Conservation (phyloP, 108 stramenopile genomes). For the Pseudonitzschia delicatissima region DNA sequence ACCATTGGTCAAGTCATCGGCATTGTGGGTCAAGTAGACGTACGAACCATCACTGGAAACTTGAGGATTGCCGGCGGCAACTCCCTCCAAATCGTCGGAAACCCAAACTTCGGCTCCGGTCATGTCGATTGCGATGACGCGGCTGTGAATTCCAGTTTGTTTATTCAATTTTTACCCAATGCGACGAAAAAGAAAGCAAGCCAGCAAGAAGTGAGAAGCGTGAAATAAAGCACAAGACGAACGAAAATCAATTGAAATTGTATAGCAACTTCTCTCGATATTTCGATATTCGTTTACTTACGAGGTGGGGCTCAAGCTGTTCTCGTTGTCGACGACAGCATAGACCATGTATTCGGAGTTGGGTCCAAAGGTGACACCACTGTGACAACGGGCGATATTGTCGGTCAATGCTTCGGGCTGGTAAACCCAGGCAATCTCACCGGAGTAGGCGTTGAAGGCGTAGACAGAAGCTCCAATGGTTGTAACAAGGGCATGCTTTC, state of each 20-base stretch:
- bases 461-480: conserved; percentile 23
- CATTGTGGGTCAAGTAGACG: conserved; percentile 47
- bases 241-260: not conserved
- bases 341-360: conserved; percentile 25
- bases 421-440: conserved; percentile 23
- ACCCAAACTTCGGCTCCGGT: conserved; percentile 25
- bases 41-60: conserved; percentile 39
- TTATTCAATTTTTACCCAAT: too few species aligned
- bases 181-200: not conserved
- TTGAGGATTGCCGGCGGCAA: conserved; percentile 32
- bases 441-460: conserved; percentile 20
- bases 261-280: not conserved
- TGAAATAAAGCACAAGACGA: not conserved
- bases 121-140: conserved; percentile 31
- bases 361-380: conserved; percentile 23
- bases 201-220: not conserved
- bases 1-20: conserved; percentile 19
- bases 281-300: conserved; percentile 22
- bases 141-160: not conserved
- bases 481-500: conserved; percentile 18
- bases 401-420: conserved; percentile 8
- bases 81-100: conserved; percentile 33
- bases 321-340: conserved; percentile 29
- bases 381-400: conserved; percentile 23
- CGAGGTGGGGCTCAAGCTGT: conserved; percentile 16